Conservation (phyloP, 768 basidiomycete genomes). For the Leucosporidium yakuticum region DNA sequence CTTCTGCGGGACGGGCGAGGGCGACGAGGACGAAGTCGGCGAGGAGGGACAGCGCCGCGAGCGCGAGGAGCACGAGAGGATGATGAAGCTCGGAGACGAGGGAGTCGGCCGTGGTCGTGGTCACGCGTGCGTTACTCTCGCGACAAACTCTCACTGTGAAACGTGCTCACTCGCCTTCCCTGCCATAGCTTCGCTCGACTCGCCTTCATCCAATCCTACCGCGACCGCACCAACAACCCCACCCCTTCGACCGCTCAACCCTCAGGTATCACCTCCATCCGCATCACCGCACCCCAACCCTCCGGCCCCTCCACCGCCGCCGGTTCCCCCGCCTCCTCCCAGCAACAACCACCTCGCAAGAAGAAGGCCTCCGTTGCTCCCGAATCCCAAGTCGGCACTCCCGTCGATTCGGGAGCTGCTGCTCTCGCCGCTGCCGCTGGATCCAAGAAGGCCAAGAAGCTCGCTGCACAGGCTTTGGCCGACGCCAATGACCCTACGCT, state of each 20-base stretch:
- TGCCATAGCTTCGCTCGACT: conserved; percentile 28
- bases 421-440: background rate
- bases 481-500: no score
- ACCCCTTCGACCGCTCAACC: background rate
- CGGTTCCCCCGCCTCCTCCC: background rate
- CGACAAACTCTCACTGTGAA: no score
- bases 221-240: conserved; percentile 24
- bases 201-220: conserved; percentile 33
- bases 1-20: conserved; percentile 20
- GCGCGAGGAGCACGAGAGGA: conserved; percentile 25
- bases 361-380: conserved; percentile 2
- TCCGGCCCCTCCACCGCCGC: background rate
- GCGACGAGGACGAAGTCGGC: conserved; percentile 15
- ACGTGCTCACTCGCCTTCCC: background rate
- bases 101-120: conserved; percentile 25
- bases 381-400: no score
- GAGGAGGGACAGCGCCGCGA: conserved; percentile 16
- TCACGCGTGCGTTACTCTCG: conserved; percentile 18
- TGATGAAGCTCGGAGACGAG: conserved; percentile 34
- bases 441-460: background rate
- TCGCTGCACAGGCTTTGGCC: background rate
- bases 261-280: background rate
- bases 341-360: background rate
- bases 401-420: background rate
- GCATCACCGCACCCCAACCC: background rate